Percentiles rank a stretch among this genome's conserved stretches.
phyloP scores from a whole-genome alignment of 2,329 filamentous ascomycete species.

The Phoma sp. region DNA sequence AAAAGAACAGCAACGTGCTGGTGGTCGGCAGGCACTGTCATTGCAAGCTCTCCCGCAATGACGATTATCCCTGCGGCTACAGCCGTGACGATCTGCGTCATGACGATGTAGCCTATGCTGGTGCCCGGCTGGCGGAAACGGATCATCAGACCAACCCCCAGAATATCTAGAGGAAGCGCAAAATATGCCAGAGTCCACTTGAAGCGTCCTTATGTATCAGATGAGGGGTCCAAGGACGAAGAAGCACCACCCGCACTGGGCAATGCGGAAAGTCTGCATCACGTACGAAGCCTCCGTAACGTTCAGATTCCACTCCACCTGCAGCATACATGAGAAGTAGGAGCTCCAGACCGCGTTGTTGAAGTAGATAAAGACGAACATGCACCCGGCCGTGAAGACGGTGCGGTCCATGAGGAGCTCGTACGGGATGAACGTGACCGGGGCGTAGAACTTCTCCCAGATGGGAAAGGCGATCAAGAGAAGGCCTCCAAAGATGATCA shows the following conservation, averaged over 20 bases:
- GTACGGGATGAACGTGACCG: slow-evolving; percentile 50
- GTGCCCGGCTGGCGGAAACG: slow-evolving; percentile 33
- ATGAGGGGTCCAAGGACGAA: slow-evolving; percentile 26
- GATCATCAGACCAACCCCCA: slow-evolving; percentile 35
- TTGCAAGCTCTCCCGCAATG: slow-evolving; percentile 27
- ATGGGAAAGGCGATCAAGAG: slow-evolving; percentile 42
- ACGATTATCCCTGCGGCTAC: slow-evolving; percentile 31
- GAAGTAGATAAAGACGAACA: slow-evolving; percentile 46
- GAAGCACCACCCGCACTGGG: slow-evolving; percentile 28
- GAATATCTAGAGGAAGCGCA: slow-evolving; percentile 27
- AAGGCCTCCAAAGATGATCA: slow-evolving; percentile 45
- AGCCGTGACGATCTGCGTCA: slow-evolving; percentile 37
- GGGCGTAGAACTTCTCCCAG: slow-evolving; percentile 47
- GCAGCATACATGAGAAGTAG: slow-evolving; percentile 48
- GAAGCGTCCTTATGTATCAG: slow-evolving; percentile 21
- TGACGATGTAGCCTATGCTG: slow-evolving; percentile 36
- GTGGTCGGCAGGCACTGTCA: slow-evolving; percentile 26
- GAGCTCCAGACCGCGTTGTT: slow-evolving; percentile 40
- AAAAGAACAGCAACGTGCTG: slow-evolving; percentile 27
- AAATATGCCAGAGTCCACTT: slow-evolving; percentile 26
- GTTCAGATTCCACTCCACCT: slow-evolving; percentile 44
- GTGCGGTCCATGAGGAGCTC: slow-evolving; percentile 55
- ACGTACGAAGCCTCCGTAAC: slow-evolving; percentile 43
- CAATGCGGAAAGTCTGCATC: slow-evolving; percentile 41
- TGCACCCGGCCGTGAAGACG: slow-evolving; percentile 56